Percentiles rank a stretch among this genome's conserved stretches.
These are phyloP conservation scores for Porcisia deanei DNA, from an alignment of 208 protist genomes.

Conservation along the genomic window DNA sequence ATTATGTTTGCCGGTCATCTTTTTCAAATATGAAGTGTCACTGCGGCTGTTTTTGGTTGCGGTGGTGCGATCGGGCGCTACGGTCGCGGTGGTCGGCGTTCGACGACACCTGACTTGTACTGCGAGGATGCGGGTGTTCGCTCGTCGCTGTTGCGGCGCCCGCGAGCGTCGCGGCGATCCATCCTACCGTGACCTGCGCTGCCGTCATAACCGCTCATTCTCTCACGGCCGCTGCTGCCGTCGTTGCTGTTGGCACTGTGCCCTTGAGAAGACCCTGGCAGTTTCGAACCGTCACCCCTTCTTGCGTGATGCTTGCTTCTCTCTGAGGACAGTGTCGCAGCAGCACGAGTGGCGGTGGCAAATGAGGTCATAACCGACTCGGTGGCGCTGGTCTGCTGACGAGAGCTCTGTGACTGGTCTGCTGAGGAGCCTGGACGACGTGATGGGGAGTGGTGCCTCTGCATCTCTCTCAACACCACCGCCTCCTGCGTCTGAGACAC, in stretches of 20 bases:
- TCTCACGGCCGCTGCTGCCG: neutral
- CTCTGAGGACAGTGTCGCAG: neutral
- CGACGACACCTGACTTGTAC: neutral
- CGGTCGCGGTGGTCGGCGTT: neutral
- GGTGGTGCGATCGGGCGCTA: neutral
- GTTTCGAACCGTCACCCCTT: neutral
- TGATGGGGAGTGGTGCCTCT: slow-evolving; percentile 1
- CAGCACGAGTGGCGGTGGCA: neutral
- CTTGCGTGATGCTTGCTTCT: neutral
- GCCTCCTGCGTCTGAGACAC: slow-evolving; percentile 5
- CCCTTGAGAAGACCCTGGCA: neutral
- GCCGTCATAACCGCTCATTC: neutral
- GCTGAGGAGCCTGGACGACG: neutral
- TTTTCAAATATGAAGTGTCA: neutral
- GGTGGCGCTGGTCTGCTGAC: neutral
- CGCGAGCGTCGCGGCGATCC: neutral
- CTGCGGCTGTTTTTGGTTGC: neutral
- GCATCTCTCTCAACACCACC: slow-evolving; percentile 18
- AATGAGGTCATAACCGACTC: neutral
- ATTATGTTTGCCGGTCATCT: neutral
- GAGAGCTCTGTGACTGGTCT: neutral
- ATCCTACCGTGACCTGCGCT: neutral
- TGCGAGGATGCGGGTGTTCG: neutral
- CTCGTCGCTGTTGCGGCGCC: neutral
- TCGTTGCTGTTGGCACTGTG: neutral